A percentile compares a stretch with the other conserved stretches of the same genome.
phyloP scores from a whole-genome alignment of 2,329 filamentous ascomycete species.

The Ophiostoma ulmi region DNA sequence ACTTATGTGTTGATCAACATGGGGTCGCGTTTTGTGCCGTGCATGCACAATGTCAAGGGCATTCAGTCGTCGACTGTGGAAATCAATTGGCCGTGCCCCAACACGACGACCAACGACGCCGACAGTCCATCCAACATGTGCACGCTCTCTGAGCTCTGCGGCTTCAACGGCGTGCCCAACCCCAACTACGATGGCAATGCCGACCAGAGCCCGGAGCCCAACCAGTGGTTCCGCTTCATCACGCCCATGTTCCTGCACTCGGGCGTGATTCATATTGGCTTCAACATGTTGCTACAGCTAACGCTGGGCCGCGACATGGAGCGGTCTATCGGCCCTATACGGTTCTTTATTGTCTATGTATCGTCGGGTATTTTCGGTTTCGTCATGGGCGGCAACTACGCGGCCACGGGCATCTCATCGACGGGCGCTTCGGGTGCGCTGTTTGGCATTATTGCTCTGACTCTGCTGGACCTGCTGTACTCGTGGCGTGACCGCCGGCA shows the following conservation, averaged over 20 bases:
- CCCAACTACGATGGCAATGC: constrained; percentile 53
- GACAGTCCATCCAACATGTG: constrained; percentile 53
- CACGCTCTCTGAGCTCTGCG: constrained; percentile 73
- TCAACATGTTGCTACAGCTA: constrained; percentile 89
- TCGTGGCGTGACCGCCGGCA: constrained; percentile 76
- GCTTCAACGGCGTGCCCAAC: constrained; percentile 70
- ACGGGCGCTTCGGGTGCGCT: constrained; percentile 85
- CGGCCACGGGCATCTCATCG: constrained; percentile 72
- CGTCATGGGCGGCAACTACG: constrained; percentile 90
- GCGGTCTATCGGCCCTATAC: constrained; percentile 76
- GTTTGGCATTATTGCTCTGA: constrained; percentile 87
- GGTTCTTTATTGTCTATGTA: constrained; percentile 87
- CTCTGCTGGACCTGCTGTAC: constrained; percentile 84
- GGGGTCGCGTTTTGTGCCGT: constrained; percentile 86
- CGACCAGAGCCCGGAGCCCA: constrained; percentile 57
- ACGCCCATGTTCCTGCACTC: constrained; percentile 92
- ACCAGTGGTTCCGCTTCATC: constrained; percentile 98
- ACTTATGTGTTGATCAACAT: constrained; percentile 90
- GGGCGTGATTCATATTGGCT: constrained; percentile 88
- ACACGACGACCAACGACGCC: constrained; percentile 58
- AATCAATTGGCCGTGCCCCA: constrained; percentile 74
- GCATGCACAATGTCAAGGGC: constrained; percentile 78
- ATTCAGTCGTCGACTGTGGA: constrained; percentile 50
- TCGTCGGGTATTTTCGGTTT: constrained; percentile 92
- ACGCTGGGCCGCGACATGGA: constrained; percentile 92